Evolutionary conservation across 1,284 basidiomycete genomes (phyloP).

Genomic region (Sporisorium graminicola): DNA sequence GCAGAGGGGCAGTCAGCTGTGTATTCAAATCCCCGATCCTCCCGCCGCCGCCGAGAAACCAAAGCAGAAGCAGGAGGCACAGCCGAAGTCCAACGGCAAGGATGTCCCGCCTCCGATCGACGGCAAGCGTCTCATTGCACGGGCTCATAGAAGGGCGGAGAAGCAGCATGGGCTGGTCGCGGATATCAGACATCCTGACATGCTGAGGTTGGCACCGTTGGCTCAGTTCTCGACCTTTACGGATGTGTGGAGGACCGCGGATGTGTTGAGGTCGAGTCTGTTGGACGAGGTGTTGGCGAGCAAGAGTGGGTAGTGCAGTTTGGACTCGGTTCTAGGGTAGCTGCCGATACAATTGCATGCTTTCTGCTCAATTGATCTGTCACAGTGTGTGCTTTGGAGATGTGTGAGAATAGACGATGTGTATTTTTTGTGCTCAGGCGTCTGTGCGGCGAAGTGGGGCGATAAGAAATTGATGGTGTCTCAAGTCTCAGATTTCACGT

Average conservation of each 20-base stretch:
- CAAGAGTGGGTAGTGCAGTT: not conserved
- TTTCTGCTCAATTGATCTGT: too few species aligned
- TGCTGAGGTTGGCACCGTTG: slow-evolving; percentile 64
- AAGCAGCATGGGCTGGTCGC: slow-evolving; percentile 57
- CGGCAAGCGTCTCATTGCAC: slow-evolving; percentile 47
- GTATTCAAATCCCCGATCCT: slow-evolving; percentile 56
- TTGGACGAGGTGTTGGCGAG: slow-evolving; percentile 35
- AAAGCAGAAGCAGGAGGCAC: slow-evolving; percentile 3
- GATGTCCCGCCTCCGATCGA: slow-evolving; percentile 59
- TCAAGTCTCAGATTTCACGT: not conserved
- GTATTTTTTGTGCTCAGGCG: not conserved
- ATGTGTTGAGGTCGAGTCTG: slow-evolving; percentile 49
- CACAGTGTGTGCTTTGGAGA: too few species aligned
- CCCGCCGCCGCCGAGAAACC: slow-evolving; percentile 7
- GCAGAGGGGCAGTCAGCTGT: slow-evolving; percentile 62
- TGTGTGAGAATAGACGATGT: not conserved
- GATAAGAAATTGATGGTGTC: slow-evolving; percentile 3
- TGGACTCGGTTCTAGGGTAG: too few species aligned
- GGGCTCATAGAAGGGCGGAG: slow-evolving; percentile 56
- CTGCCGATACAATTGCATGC: too few species aligned
- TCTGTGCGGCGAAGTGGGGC: slow-evolving; percentile 12
- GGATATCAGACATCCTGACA: slow-evolving; percentile 64
- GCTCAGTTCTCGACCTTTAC: slow-evolving; percentile 61
- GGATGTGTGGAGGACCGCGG: slow-evolving; percentile 63
- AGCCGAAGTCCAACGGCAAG: slow-evolving; percentile 17